These are phyloP conservation scores for Pistacia integerrima DNA, from an alignment of 345 rosid species.

Conservation along the genomic window DNA sequence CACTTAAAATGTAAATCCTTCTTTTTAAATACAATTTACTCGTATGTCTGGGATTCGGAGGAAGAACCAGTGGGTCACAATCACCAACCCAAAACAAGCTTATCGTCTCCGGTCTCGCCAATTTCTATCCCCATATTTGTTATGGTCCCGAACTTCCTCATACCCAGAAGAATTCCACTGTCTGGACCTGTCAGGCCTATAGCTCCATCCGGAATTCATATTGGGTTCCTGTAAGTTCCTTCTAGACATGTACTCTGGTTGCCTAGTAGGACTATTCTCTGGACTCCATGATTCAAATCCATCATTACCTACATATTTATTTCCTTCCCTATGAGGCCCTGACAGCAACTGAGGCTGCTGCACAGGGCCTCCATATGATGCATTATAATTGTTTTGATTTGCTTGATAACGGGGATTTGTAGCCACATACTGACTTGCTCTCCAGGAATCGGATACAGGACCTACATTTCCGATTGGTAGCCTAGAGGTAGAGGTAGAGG, in stretches of 20 bases:
- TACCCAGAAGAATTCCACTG: slow-evolving; percentile 43
- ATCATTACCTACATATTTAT: slow-evolving; percentile 33
- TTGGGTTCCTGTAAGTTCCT: slow-evolving; percentile 35
- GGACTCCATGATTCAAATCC: slow-evolving; percentile 93
- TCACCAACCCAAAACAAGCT: background rate
- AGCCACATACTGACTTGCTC: slow-evolving; percentile 42
- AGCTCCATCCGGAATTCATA: slow-evolving; percentile 27
- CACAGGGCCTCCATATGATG: slow-evolving; percentile 29
- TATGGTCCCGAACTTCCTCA: slow-evolving; percentile 52
- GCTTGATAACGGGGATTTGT: slow-evolving; percentile 39
- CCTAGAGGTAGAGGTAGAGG: slow-evolving; percentile 22
- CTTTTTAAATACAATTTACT: background rate
- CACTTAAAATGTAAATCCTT: background rate
- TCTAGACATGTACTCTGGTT: slow-evolving; percentile 35
- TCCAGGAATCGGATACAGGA: slow-evolving; percentile 45
- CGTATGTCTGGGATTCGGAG: background rate
- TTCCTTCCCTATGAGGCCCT: slow-evolving; percentile 41
- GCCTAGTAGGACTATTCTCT: slow-evolving; percentile 67
- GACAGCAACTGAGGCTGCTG: slow-evolving; percentile 40
- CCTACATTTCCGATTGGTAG: slow-evolving; percentile 28
- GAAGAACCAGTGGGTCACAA: background rate
- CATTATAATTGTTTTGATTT: slow-evolving; percentile 36
- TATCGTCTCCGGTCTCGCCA: slow-evolving; percentile 48
- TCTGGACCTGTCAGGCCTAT: slow-evolving; percentile 45
- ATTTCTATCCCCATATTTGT: slow-evolving; percentile 48